phyloP scores from a whole-genome alignment of 2,329 filamentous ascomycete species.

The Clonostachys rhizophaga region DNA sequence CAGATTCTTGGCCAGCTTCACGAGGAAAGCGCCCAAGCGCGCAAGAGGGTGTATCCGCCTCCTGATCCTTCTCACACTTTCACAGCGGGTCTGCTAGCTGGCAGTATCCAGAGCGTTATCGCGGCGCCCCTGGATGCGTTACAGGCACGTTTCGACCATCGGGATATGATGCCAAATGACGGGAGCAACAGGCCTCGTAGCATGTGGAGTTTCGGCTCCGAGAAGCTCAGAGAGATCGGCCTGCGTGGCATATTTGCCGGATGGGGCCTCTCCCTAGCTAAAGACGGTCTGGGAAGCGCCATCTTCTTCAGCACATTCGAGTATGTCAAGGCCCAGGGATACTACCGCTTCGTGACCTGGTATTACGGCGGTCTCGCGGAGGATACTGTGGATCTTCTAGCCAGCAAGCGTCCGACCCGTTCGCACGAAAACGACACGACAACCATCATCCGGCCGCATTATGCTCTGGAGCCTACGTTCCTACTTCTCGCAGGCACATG shows the following conservation, averaged over 20 bases:
- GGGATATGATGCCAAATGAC: constrained; percentile 36
- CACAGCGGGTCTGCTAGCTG: constrained; percentile 64
- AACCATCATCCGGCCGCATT: constrained; percentile 65
- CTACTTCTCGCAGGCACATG: constrained; percentile 63
- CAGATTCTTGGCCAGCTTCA: constrained; percentile 64
- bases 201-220: constrained; percentile 68
- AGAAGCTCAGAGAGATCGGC: constrained; percentile 65
- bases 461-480: constrained; percentile 69
- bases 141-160: constrained; percentile 65
- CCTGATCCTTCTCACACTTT: constrained; percentile 61
- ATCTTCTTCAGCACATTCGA: constrained; percentile 75
- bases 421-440: constrained; percentile 18
- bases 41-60: constrained; percentile 66
- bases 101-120: constrained; percentile 63
- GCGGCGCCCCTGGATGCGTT: constrained; percentile 74
- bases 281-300: constrained; percentile 65
- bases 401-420: constrained; percentile 34
- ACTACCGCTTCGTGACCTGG: constrained; percentile 66
- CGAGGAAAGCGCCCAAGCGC: constrained; percentile 50
- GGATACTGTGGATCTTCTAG: constrained; percentile 44
- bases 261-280: constrained; percentile 63
- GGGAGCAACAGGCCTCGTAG: constrained; percentile 43
- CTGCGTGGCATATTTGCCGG: constrained; percentile 69
- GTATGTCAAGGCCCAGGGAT: constrained; percentile 67
- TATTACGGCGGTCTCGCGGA: constrained; percentile 60